Evolutionary conservation across 805 yeast species (phyloP).

Genomic region (Ogataea pignaliae): DNA sequence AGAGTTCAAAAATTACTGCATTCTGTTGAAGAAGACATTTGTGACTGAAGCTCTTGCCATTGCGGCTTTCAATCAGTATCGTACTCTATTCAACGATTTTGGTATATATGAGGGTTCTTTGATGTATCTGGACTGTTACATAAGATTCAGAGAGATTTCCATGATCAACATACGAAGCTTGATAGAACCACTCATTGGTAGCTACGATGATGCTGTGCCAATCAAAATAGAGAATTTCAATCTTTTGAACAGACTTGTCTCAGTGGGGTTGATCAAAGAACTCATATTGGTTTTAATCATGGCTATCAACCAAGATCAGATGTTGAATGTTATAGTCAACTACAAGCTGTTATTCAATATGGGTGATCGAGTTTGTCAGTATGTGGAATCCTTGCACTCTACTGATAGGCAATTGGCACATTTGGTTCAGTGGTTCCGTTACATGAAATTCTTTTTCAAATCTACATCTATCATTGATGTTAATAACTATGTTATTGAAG

Average conservation of each 20-base stretch:
- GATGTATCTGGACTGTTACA: constrained; percentile 19
- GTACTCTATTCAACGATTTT: constrained; percentile 20
- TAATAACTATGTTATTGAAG: constrained; percentile 41
- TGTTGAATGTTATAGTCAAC: constrained; percentile 24
- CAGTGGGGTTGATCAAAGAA: constrained; percentile 23
- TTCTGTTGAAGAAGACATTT: constrained; percentile 21
- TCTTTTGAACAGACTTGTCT: constrained; percentile 16
- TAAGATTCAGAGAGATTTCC: constrained; percentile 24
- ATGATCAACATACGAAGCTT: constrained; percentile 17
- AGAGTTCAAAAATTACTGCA: constrained; percentile 15
- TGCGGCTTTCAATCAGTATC: constrained; percentile 23
- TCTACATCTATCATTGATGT: constrained; percentile 47
- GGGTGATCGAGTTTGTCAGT: constrained; percentile 20
- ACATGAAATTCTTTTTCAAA: constrained; percentile 35
- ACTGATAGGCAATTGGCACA: constrained; percentile 18
- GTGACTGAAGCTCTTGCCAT: constrained; percentile 23
- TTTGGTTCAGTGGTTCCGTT: constrained; percentile 28
- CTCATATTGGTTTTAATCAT: constrained; percentile 22
- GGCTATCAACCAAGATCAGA: constrained; percentile 28
- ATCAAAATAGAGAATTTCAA: constrained; percentile 7
- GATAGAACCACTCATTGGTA: constrained; percentile 14
- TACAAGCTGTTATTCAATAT: constrained; percentile 23
- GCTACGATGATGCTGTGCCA: constrained; percentile 7
- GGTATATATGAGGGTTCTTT: constrained; percentile 25
- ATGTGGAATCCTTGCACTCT: constrained; percentile 6